Percentiles rank a stretch among this genome's conserved stretches.
These are phyloP conservation scores for Lachnellula hyalina DNA, from an alignment of 2,329 filamentous ascomycete genomes.

Conservation along the genomic window DNA sequence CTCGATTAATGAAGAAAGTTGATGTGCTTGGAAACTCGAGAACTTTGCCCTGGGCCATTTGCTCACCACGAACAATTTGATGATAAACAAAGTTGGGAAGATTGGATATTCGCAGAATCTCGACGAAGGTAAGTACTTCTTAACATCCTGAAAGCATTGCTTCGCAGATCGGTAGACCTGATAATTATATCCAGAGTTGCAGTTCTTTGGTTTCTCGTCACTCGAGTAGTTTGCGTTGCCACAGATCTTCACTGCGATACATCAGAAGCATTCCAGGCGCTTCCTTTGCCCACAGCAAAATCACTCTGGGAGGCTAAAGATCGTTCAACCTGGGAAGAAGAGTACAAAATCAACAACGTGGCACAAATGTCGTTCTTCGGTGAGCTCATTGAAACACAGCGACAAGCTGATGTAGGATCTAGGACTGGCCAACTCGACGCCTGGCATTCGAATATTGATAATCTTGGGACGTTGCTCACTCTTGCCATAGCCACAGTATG, in stretches of 20 bases:
- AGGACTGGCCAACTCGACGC: slow-evolving; percentile 1
- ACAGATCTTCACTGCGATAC: slow-evolving; percentile 4
- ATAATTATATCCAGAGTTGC: not conserved
- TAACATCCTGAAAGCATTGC: not conserved
- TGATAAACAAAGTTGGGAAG: slow-evolving; percentile 5
- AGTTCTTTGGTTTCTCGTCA: slow-evolving; percentile 9
- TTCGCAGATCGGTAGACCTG: not conserved
- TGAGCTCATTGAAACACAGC: slow-evolving; percentile 5
- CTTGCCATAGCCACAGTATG: not conserved
- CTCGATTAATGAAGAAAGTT: not conserved
- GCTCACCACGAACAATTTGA: not conserved
- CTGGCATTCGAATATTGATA: slow-evolving; percentile 8
- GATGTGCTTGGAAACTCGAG: not conserved
- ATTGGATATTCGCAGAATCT: slow-evolving; percentile 12
- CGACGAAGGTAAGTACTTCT: slow-evolving; percentile 4
- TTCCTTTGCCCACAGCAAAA: slow-evolving; percentile 4
- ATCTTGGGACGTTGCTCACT: not conserved
- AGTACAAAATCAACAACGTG: not conserved
- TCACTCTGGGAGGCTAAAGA: slow-evolving; percentile 7
- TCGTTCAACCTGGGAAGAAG: slow-evolving; percentile 5
- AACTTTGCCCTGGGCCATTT: not conserved
- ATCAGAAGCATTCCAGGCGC: not conserved
- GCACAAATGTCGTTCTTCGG: not conserved
- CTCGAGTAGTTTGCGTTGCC: slow-evolving; percentile 2
- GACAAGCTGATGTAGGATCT: not conserved